Conservation (phyloP, 352 stramenopile species). For the Albugo candida region DNA sequence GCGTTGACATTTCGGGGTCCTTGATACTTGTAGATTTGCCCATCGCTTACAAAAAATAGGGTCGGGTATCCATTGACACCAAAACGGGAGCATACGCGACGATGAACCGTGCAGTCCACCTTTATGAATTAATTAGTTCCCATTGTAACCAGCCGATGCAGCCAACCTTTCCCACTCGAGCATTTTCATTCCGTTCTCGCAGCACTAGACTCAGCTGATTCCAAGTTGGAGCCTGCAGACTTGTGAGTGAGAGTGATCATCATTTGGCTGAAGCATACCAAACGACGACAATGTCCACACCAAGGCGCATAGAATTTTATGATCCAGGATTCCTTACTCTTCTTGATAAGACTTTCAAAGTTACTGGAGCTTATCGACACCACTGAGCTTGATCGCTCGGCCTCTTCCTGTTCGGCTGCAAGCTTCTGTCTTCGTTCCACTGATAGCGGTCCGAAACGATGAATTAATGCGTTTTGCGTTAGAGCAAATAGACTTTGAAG, state of each 20-base stretch:
- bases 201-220: slow-evolving; percentile 54
- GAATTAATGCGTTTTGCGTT: neutral
- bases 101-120: slow-evolving; percentile 52
- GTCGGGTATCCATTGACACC: slow-evolving; percentile 59
- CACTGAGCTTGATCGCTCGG: slow-evolving; percentile 27
- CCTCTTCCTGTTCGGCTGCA: slow-evolving; percentile 26
- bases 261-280: slow-evolving; percentile 15
- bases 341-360: slow-evolving; percentile 43
- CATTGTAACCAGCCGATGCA: neutral
- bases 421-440: slow-evolving; percentile 3
- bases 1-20: slow-evolving; percentile 39
- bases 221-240: slow-evolving; percentile 24
- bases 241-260: slow-evolving; percentile 1
- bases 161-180: slow-evolving; percentile 31
- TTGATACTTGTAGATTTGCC: slow-evolving; percentile 63
- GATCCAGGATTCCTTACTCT: slow-evolving; percentile 39
- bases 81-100: slow-evolving; percentile 67
- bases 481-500: slow-evolving; percentile 2
- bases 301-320: slow-evolving; percentile 73
- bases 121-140: slow-evolving; percentile 2
- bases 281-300: slow-evolving; percentile 64
- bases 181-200: slow-evolving; percentile 32
- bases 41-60: slow-evolving; percentile 55
- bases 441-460: slow-evolving; percentile 1
- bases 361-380: slow-evolving; percentile 24